Evolutionary conservation across 169 alveolate species (phyloP).

Genomic region (Cryptosporidium viatorum): DNA sequence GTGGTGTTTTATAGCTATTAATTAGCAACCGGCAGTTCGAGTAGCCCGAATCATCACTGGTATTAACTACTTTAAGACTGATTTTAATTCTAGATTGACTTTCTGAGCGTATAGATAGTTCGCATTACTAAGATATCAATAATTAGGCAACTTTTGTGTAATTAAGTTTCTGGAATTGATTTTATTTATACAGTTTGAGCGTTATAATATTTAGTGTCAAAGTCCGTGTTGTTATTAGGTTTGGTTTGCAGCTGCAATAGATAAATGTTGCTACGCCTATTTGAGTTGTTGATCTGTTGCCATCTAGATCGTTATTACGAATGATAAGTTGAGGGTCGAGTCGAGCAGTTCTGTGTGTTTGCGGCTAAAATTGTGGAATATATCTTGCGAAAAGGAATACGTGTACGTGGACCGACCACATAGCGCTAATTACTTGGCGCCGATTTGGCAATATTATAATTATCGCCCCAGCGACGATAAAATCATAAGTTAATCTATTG

Average conservation of each 20-base stretch:
- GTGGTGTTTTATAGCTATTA: background rate
- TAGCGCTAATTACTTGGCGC: conserved; percentile 7
- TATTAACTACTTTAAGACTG: no score
- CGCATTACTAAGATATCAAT: background rate
- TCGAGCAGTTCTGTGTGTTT: no score
- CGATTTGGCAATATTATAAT: conserved; percentile 17
- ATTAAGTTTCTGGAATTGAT: no score
- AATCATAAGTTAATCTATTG: conserved; percentile 11
- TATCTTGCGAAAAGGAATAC: background rate
- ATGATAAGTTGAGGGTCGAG: background rate
- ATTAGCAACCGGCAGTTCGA: background rate
- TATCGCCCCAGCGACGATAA: background rate
- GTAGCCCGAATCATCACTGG: background rate
- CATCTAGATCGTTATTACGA: no score
- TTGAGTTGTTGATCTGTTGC: no score
- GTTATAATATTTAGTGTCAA: no score
- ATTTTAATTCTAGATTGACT: background rate
- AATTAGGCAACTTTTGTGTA: background rate
- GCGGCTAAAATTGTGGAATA: background rate
- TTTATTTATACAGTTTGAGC: no score
- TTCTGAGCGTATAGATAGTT: background rate
- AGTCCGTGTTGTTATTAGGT: no score
- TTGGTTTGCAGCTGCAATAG: no score
- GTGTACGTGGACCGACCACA: background rate
- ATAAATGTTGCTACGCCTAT: no score